Base-by-base conservation (phyloP, 306 rosid species). In the Lupinus albus region DNA sequence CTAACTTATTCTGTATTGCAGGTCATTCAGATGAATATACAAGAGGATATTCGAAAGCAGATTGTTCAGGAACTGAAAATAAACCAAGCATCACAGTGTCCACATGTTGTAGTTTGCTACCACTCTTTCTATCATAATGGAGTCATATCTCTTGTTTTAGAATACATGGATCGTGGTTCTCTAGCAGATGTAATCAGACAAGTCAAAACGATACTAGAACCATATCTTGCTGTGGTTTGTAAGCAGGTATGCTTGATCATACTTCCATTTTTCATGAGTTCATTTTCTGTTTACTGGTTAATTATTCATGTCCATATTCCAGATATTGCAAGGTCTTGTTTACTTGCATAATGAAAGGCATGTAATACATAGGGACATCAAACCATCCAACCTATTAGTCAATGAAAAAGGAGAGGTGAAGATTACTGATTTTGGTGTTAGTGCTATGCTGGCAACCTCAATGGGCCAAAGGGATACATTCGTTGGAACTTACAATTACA, bases 151-250 rank as follows among this genome's bases (percentile, higher is more conserved):
- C 96, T 94, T 67, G 96, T 93, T 65, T 75, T 93, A 69, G 98
- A 93, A 79, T 93, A 90, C 85, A 93, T 93, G 98, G 97, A 93
- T 61, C 98, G 97, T 14, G 97, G 98, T 51, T 93, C 99, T 76
- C 85, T 93, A 35, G 92, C 86, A 20, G 99, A 93, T 55, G 80
- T 93, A 17, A 83, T 88, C 66, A 81, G 81, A 79, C 97, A 93
- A 79, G 90, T 93, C 60, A 90, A 88, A 73, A 93, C 99, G 41
- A 90, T 93, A 83, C 90, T 93, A 58, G 99, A 93, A 72, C 99
- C 99, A 61, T 93, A 93, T 88, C 99, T 94, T 74, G 99, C 99
- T 44, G 92, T 94, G 47, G 92, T 85, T 49, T 94, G 99, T 82
- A 90, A 94, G 74, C 96, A 94, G 99, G 99, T 94, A 48, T n/a